phyloP scores from a whole-genome alignment of 2,329 filamentous ascomycete genomes.

The Aspergillus niger region DNA sequence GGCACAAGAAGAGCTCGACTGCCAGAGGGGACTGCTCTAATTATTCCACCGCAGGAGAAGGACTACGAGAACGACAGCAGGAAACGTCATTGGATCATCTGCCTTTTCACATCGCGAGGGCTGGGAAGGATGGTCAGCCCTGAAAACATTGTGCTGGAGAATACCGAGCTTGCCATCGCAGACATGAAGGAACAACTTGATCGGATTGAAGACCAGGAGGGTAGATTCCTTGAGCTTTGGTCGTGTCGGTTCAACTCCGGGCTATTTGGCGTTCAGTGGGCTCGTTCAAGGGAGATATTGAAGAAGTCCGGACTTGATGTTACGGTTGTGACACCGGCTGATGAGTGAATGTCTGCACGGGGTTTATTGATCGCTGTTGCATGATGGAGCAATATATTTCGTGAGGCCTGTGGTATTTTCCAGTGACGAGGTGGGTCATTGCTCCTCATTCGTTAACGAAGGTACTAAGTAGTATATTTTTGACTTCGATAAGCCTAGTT shows the following conservation, averaged over 20 bases:
- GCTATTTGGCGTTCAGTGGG: slow-evolving; percentile 59
- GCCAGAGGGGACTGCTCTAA: slow-evolving; percentile 51
- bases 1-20: slow-evolving; percentile 19
- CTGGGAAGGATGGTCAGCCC: slow-evolving; percentile 48
- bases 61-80: slow-evolving; percentile 24
- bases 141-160: slow-evolving; percentile 48
- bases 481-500: too few relatives aligned
- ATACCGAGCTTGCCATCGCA: slow-evolving; percentile 52
- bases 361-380: not conserved
- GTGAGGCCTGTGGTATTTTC: too few relatives aligned
- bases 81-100: slow-evolving; percentile 57
- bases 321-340: slow-evolving; percentile 35
- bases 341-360: slow-evolving; percentile 5
- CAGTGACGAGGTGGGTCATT: too few relatives aligned
- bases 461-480: too few relatives aligned
- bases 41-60: slow-evolving; percentile 54
- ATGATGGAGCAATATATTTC: not conserved
- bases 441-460: too few relatives aligned
- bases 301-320: slow-evolving; percentile 40
- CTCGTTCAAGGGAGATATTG: slow-evolving; percentile 49
- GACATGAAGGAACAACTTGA: slow-evolving; percentile 51
- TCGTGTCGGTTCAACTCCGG: slow-evolving; percentile 62
- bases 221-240: slow-evolving; percentile 40
- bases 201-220: slow-evolving; percentile 21
- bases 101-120: slow-evolving; percentile 58